phyloP scores from a whole-genome alignment of 139 green algal species.

The Chlamydomonas sp. region DNA sequence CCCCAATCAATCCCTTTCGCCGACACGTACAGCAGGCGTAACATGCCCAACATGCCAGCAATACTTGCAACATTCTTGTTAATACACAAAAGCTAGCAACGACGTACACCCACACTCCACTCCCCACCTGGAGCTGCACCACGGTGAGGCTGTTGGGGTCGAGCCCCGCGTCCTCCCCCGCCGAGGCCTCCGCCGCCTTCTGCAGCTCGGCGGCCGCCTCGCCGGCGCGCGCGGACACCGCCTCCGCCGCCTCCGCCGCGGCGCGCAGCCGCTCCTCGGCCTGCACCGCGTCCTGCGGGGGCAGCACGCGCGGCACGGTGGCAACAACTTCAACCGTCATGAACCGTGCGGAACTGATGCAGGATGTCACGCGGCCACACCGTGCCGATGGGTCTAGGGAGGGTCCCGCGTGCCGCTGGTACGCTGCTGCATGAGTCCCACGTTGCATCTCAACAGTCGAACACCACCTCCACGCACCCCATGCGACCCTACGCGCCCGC shows the following conservation, averaged over 20 bases:
- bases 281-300: conserved; percentile 5
- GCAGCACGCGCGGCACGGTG: neutral
- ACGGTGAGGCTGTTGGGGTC: conserved; percentile 55
- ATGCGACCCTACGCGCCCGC: no score
- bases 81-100: neutral
- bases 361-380: neutral
- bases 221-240: neutral
- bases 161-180: conserved; percentile 39
- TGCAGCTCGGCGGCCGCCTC: conserved; percentile 27
- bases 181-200: neutral
- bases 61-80: neutral
- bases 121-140: conserved; percentile 62
- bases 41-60: no score
- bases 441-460: no score
- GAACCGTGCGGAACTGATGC: neutral
- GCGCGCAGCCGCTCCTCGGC: conserved; percentile 31
- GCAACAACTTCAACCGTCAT: neutral
- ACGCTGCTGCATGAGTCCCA: no score
- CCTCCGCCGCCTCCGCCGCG: conserved; percentile 37
- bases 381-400: no score
- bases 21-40: no score
- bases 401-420: no score
- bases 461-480: no score
- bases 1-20: no score
- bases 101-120: neutral